Evolutionary conservation across 2,329 filamentous ascomycete genomes (phyloP).

Genomic region (Aspergillus eucalypticola): DNA sequence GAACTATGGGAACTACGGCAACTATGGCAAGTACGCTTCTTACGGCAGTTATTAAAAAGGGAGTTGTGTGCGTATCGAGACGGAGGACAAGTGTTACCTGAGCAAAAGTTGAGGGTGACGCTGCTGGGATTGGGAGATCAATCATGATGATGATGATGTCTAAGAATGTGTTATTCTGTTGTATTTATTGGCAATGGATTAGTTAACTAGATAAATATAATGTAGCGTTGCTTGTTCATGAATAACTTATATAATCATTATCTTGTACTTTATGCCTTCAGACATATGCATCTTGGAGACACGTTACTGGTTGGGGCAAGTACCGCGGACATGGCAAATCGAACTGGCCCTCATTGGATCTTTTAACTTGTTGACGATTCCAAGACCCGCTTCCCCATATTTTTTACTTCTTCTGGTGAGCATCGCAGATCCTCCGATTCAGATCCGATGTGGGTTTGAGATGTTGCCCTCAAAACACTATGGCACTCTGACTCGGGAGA

Average conservation of each 20-base stretch:
- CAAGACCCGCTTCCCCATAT: constrained; percentile 5
- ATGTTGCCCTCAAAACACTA: not conserved
- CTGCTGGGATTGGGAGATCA: too few relatives aligned
- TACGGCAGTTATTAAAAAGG: not conserved
- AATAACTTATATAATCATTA: not conserved
- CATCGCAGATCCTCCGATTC: not conserved
- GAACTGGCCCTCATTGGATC: not conserved
- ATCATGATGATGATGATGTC: not conserved
- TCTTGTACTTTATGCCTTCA: too few relatives aligned
- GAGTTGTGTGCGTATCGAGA: too few relatives aligned
- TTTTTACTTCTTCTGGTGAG: too few relatives aligned
- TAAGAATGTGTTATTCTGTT: not conserved
- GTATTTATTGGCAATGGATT: not conserved
- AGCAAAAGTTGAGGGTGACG: too few relatives aligned
- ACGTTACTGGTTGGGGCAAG: not conserved
- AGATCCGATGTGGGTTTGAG: not conserved
- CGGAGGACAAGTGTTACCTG: too few relatives aligned
- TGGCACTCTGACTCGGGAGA: too few relatives aligned
- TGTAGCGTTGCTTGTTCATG: not conserved
- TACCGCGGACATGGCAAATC: too few relatives aligned
- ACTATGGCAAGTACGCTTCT: constrained; percentile 15
- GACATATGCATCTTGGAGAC: not conserved
- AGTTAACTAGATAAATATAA: not conserved
- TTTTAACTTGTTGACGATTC: not conserved
- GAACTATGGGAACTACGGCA: constrained; percentile 10